Conservation (phyloP, 805 yeast genomes). For the Debaryomyces hansenii region DNA sequence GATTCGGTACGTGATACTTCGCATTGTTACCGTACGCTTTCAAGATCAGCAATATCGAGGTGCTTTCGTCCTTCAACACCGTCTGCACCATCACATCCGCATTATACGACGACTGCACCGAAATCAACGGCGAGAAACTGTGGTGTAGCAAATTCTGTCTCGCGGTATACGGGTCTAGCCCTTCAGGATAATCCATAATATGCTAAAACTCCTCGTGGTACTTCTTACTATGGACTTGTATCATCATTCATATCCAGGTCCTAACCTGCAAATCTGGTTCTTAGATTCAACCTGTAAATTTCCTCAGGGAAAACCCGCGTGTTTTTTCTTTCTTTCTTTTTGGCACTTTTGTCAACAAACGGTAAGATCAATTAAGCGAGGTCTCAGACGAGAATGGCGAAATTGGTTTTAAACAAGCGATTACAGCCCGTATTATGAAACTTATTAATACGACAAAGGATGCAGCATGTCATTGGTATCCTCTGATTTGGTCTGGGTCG, state of each 20-base stretch:
- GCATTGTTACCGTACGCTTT: slow-evolving; percentile 58
- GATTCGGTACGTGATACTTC: slow-evolving; percentile 38
- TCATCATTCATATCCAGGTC: neutral
- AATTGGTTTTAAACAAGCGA: too few species aligned
- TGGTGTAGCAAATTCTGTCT: slow-evolving; percentile 45
- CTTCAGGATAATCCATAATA: slow-evolving; percentile 26
- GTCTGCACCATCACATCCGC: slow-evolving; percentile 46
- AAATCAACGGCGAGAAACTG: slow-evolving; percentile 53
- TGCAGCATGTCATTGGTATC: too few species aligned
- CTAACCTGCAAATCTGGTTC: neutral
- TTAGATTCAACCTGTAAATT: neutral
- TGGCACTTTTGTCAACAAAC: too few species aligned
- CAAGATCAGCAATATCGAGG: slow-evolving; percentile 48
- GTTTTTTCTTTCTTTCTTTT: too few species aligned
- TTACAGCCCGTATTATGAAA: too few species aligned
- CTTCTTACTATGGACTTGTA: too few species aligned
- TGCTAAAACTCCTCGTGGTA: neutral
- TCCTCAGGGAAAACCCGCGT: too few species aligned
- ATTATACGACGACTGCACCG: slow-evolving; percentile 47
- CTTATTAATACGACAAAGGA: too few species aligned
- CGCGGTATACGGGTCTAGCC: slow-evolving; percentile 38
- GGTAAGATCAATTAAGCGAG: too few species aligned
- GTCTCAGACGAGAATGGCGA: too few species aligned
- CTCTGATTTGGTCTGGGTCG: too few species aligned
- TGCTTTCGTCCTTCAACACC: slow-evolving; percentile 33